Evolutionary conservation across 495 filamentous ascomycete species (phyloP).

Genomic region (Chaetomium cochliodes): DNA sequence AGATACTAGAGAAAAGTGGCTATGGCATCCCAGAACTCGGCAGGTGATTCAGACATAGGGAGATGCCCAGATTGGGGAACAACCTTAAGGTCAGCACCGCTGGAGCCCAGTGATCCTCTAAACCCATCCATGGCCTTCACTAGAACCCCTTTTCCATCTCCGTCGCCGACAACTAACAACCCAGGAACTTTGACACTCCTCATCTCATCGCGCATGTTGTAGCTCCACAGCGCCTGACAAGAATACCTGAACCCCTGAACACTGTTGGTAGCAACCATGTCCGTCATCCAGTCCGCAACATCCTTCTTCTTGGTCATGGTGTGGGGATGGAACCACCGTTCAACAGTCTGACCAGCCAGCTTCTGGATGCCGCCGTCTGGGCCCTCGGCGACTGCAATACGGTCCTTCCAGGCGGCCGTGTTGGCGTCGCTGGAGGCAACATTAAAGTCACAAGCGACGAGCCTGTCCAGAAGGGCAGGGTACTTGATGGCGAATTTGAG

Average conservation of each 20-base stretch:
- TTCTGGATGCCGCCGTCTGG: conserved; percentile 55
- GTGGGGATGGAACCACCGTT: conserved; percentile 69
- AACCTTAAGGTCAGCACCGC: conserved; percentile 56
- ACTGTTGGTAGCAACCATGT: conserved; percentile 62
- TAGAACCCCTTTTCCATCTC: conserved; percentile 65
- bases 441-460: conserved; percentile 79
- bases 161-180: conserved; percentile 65
- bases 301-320: conserved; percentile 52
- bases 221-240: conserved; percentile 72
- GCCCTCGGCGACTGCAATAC: conserved; percentile 64
- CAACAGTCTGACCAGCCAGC: conserved; percentile 65
- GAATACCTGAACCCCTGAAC: conserved; percentile 67
- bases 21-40: conserved; percentile 62
- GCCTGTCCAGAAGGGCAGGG: conserved; percentile 55
- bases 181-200: conserved; percentile 56
- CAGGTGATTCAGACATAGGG: conserved; percentile 77
- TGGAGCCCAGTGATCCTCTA: conserved; percentile 51
- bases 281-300: conserved; percentile 49
- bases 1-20: conserved; percentile 49
- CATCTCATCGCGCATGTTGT: conserved; percentile 68
- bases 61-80: conserved; percentile 71
- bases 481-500: conserved; percentile 68
- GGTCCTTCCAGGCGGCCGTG: conserved; percentile 71
- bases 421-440: conserved; percentile 64
- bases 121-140: conserved; percentile 77